Base-by-base conservation (phyloP, 1,284 basidiomycete genomes). In the Rhodotorula sp. region DNA sequence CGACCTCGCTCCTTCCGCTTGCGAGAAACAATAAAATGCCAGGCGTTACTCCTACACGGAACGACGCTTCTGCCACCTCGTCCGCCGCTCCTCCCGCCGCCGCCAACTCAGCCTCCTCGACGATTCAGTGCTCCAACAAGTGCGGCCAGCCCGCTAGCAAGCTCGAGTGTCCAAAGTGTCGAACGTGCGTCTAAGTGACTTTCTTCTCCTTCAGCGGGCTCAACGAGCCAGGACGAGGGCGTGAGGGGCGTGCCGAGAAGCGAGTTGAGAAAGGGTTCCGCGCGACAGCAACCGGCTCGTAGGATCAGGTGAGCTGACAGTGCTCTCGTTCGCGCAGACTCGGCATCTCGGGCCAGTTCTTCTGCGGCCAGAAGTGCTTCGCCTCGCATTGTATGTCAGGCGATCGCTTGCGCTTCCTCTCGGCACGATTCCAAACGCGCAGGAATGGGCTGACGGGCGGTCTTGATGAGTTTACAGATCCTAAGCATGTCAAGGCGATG, bases 111-210 rank as follows among this genome's bases (percentile, higher is more conserved):
- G 34, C 26, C 30, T 51, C 10, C 10, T 16, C 31, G 22, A 18
- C 11, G 20, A 34, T 24, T 47, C 34, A 11, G 3, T 73, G 71
- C 63, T 44, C 65, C 34, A 70, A 63, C 44, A 65, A 62, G 10
- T 73, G 71, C 55, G 63, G 65, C 4, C 67, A 65, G 40, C 56
- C 61, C 4, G 65, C 62, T 1, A 47, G 67, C 26, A 40, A 52
- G 37, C 58, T 62, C 60, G 64, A 51, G 37, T 73, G 71, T 37
- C 65, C 68, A 4, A 59, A 54, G 46, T 73, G 71, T 51, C 52
- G 53, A 20, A 48, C 28, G 71, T 73, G 30, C 51, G 71, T 55
- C 20, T 34, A 44, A 13, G 15, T 13, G 40, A 44, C 20, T n/a
- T 22, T 24, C 11, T 24, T 20, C 22, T 34, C 40, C 18, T 4